A percentile compares a stretch with the other conserved stretches of the same genome.
phyloP scores from a whole-genome alignment of 139 green algal genomes.

The Edaphochlamys debaryana region DNA sequence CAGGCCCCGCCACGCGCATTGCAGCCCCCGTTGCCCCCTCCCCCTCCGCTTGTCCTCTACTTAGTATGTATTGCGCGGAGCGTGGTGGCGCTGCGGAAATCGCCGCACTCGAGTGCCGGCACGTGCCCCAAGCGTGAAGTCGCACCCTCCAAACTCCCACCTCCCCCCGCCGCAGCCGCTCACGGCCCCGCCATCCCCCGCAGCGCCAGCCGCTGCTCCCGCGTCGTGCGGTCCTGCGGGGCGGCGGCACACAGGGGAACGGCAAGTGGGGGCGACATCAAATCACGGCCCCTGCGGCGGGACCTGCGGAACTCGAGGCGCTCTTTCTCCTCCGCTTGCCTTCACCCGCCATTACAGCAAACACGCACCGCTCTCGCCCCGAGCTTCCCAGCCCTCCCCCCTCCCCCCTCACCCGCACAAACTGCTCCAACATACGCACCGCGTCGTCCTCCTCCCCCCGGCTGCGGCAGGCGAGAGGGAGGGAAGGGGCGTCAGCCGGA shows the following conservation, averaged over 20 bases:
- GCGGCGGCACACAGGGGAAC: neutral
- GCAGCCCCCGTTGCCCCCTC: no score
- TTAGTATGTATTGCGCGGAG: no score
- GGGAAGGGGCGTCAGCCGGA: neutral
- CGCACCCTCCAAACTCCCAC: no score
- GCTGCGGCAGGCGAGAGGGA: neutral
- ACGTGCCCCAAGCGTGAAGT: no score
- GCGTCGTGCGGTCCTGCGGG: slow-evolving; percentile 10
- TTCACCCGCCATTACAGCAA: no score
- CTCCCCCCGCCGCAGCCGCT: no score
- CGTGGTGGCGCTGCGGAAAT: no score
- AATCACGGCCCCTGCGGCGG: neutral
- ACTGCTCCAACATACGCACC: neutral
- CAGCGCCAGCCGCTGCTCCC: slow-evolving; percentile 10
- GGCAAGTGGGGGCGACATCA: neutral
- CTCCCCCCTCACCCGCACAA: slow-evolving; percentile 7
- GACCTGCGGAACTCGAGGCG: no score
- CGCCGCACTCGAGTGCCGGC: no score
- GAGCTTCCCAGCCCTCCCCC: neutral
- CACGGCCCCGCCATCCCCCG: neutral
- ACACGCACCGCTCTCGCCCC: neutral
- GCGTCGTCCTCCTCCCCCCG: slow-evolving; percentile 8
- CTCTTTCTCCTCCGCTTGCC: no score
- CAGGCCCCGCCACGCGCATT: no score
- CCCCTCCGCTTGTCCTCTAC: no score